Conservation (phyloP, 345 rosid species). For the Salix udensis region DNA sequence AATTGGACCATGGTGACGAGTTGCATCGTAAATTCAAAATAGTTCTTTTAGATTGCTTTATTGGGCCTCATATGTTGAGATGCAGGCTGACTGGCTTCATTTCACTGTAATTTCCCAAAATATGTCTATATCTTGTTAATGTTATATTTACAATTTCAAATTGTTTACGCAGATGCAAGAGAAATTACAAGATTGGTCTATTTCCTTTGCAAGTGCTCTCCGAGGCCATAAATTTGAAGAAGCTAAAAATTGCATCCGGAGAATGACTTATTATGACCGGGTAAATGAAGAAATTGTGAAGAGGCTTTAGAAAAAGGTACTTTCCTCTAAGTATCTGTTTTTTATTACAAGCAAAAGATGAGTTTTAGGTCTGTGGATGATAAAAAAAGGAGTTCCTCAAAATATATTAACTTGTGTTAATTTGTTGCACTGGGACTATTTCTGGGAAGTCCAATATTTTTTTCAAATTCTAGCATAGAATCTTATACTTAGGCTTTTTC, state of each 20-base stretch:
- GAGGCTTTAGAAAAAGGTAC: constrained; percentile 54
- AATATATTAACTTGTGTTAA: not conserved
- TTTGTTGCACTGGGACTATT: not conserved
- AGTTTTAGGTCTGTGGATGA: too few species aligned
- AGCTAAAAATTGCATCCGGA: constrained; percentile 59
- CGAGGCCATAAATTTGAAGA: constrained; percentile 55
- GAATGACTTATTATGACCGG: constrained; percentile 84
- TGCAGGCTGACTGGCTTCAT: not conserved
- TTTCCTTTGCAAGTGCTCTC: constrained; percentile 55
- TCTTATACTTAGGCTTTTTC: not conserved
- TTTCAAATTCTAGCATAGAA: not conserved
- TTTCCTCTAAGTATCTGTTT: not conserved
- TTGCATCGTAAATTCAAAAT: not conserved
- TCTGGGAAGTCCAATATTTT: not conserved
- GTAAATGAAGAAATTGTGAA: constrained; percentile 72
- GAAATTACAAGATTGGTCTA: constrained; percentile 58
- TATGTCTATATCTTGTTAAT: not conserved
- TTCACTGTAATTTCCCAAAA: not conserved
- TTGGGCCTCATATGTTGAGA: not conserved
- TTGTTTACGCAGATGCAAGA: constrained; percentile 51
- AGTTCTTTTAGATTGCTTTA: not conserved
- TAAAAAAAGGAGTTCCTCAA: not conserved
- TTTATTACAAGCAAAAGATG: not conserved
- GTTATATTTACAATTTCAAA: not conserved
- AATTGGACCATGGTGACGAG: not conserved